Conservation (phyloP, 78 protist genomes). For the Dictyostelium brefeldianum region DNA sequence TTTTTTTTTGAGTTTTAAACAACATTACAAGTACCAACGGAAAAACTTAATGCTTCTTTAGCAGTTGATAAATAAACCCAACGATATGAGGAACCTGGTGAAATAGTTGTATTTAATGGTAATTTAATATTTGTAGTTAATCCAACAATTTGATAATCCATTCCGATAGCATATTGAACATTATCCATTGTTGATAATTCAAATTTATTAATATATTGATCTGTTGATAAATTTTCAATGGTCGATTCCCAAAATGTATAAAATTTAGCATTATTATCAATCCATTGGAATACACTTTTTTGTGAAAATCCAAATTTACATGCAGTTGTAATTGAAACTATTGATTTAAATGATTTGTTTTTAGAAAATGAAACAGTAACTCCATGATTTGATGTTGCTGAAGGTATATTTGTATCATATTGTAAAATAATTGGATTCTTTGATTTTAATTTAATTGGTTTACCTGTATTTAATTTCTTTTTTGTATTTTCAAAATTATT, state of each 20-base stretch:
- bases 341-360: background rate
- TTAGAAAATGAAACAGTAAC: background rate
- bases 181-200: slow-evolving; percentile 51
- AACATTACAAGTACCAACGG: background rate
- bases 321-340: background rate
- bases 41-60: slow-evolving; percentile 11
- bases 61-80: slow-evolving; percentile 41
- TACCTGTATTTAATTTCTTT: background rate
- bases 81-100: slow-evolving; percentile 30
- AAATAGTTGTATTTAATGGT: background rate
- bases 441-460: background rate
- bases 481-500: background rate
- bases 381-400: too few species aligned
- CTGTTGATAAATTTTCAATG: slow-evolving; percentile 3
- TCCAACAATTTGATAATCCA: background rate
- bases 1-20: too few species aligned
- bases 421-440: background rate
- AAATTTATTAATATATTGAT: background rate
- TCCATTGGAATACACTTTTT: slow-evolving; percentile 53
- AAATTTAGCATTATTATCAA: slow-evolving; percentile 28
- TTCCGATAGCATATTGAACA: slow-evolving; percentile 1
- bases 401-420: too few species aligned
- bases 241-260: slow-evolving; percentile 16
- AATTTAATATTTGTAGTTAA: background rate
- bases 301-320: slow-evolving; percentile 41